These are phyloP conservation scores for Hygrophila difformis DNA, from an alignment of 257 asterid species.

Conservation along the genomic window DNA sequence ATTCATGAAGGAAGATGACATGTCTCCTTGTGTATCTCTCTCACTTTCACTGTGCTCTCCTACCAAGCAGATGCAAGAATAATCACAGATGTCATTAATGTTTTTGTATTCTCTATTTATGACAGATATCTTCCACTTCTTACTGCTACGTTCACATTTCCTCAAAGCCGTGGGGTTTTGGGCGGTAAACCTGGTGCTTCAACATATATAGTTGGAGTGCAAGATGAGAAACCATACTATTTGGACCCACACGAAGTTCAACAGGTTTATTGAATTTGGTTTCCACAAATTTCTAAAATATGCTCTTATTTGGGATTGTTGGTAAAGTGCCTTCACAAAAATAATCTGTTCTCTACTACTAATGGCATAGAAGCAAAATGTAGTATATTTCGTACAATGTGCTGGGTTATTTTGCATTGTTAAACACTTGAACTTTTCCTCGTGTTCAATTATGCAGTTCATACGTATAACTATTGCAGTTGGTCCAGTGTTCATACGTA, in stretches of 20 bases:
- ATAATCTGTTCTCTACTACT: neutral
- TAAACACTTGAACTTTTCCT: too few relatives aligned
- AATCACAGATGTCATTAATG: neutral
- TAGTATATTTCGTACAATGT: too few relatives aligned
- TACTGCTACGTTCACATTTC: constrained; percentile 75
- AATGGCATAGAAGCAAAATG: neutral
- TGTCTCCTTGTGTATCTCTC: too few relatives aligned
- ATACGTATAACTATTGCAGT: too few relatives aligned
- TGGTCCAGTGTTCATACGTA: too few relatives aligned
- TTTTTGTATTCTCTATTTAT: neutral
- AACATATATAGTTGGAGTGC: constrained; percentile 92
- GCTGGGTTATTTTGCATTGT: too few relatives aligned
- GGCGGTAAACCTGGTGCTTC: constrained; percentile 98
- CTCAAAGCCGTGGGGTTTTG: constrained; percentile 90
- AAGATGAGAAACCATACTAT: constrained; percentile 86
- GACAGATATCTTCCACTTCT: constrained; percentile 84
- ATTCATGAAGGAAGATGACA: neutral
- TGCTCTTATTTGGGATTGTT: constrained; percentile 12
- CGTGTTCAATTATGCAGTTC: neutral
- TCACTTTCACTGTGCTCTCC: too few relatives aligned
- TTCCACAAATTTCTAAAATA: constrained; percentile 1
- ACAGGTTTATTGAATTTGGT: constrained; percentile 42
- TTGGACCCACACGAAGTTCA: constrained; percentile 98
- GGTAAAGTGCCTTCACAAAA: constrained; percentile 2
- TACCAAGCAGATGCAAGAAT: too few relatives aligned